Percentiles rank a stretch among this genome's conserved stretches.
phyloP scores from a whole-genome alignment of 2,329 filamentous ascomycete species.

The Talaromyces sp. region DNA sequence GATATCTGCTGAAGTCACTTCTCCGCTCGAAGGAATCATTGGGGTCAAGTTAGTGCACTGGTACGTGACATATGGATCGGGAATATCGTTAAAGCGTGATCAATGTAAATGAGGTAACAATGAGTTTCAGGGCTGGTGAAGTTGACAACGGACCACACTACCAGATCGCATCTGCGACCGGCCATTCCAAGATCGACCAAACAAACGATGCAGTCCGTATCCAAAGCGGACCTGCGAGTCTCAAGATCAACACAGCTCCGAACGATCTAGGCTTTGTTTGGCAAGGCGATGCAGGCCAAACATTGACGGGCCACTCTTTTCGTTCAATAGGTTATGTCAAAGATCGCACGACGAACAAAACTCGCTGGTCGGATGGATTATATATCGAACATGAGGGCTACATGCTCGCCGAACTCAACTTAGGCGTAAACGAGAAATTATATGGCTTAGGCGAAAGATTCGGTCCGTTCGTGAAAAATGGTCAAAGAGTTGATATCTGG shows the following conservation, averaged over 20 bases:
- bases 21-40: slow-evolving; percentile 38
- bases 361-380: slow-evolving; percentile 33
- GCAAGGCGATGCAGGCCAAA: slow-evolving; percentile 22
- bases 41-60: slow-evolving; percentile 40
- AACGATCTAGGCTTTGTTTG: slow-evolving; percentile 36
- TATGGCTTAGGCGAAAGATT: slow-evolving; percentile 75
- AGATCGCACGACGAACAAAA: slow-evolving; percentile 32
- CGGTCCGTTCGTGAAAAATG: slow-evolving; percentile 72
- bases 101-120: background rate
- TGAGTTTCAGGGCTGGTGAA: slow-evolving; percentile 30
- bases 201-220: slow-evolving; percentile 29
- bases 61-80: slow-evolving; percentile 19
- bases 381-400: slow-evolving; percentile 39
- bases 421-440: slow-evolving; percentile 58
- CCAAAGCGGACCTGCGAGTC: slow-evolving; percentile 31
- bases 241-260: slow-evolving; percentile 32
- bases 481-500: slow-evolving; percentile 65
- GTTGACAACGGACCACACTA: slow-evolving; percentile 38
- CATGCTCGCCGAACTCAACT: slow-evolving; percentile 39
- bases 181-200: slow-evolving; percentile 30
- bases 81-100: background rate
- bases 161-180: slow-evolving; percentile 26
- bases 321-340: slow-evolving; percentile 41
- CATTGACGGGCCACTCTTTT: slow-evolving; percentile 38
- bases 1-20: slow-evolving; percentile 33